These are phyloP conservation scores for Ophiostoma piceae DNA, from an alignment of 2,329 filamentous ascomycete species.

Conservation along the genomic window DNA sequence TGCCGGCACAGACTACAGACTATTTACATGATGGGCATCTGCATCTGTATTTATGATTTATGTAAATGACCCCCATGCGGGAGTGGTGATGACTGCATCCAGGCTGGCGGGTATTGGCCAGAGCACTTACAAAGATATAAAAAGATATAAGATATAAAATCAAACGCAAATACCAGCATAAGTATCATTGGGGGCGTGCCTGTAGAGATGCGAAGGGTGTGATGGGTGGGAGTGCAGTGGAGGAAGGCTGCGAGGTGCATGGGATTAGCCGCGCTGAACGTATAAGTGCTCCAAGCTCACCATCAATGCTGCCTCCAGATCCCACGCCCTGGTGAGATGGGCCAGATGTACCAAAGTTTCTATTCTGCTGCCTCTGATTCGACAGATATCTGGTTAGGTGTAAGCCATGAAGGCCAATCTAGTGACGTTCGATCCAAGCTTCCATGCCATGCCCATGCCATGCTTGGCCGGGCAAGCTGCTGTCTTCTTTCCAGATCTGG, in stretches of 20 bases:
- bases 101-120: neutral
- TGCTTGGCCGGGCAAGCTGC: neutral
- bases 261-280: slow-evolving; percentile 10
- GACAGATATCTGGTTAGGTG: neutral
- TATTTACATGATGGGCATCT: neutral
- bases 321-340: neutral
- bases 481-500: neutral
- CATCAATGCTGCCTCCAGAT: neutral
- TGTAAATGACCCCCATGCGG: neutral
- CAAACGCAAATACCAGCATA: neutral
- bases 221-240: neutral
- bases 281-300: neutral
- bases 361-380: neutral
- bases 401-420: neutral
- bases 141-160: neutral
- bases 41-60: neutral
- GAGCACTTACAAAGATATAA: neutral
- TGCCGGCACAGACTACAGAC: neutral
- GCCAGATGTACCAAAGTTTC: neutral
- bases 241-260: neutral
- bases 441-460: neutral
- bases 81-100: neutral
- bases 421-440: neutral
- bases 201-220: neutral
- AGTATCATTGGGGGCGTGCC: neutral